Evolutionary conservation across 2,329 filamentous ascomycete species (phyloP).

Genomic region (Phialophora tarda): DNA sequence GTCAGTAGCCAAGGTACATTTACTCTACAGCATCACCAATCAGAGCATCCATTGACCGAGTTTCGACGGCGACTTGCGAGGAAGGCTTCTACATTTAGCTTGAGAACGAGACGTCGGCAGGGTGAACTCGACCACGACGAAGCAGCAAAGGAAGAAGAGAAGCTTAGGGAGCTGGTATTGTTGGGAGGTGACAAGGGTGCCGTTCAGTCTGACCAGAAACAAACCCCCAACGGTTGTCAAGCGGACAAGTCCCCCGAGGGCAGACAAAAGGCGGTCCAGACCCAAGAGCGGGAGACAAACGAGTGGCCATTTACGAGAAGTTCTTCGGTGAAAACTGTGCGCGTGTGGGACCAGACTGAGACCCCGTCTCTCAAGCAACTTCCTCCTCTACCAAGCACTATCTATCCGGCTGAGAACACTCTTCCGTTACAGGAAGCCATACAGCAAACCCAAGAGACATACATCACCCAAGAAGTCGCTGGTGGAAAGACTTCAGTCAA

Average conservation of each 20-base stretch:
- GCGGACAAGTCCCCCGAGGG: neutral
- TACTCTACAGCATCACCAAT: conserved; percentile 10
- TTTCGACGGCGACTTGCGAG: conserved; percentile 36
- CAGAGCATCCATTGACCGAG: conserved; percentile 24
- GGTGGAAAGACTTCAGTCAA: conserved; percentile 24
- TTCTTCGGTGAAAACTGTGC: conserved; percentile 14
- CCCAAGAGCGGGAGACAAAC: neutral
- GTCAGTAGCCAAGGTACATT: neutral
- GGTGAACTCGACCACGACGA: conserved; percentile 20
- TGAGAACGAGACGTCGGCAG: conserved; percentile 29
- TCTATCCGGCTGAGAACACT: neutral
- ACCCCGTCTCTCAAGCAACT: conserved; percentile 4
- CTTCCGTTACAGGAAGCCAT: conserved; percentile 13
- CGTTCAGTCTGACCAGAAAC: neutral
- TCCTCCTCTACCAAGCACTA: neutral
- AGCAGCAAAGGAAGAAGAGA: conserved; percentile 18
- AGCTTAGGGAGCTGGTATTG: conserved; percentile 7
- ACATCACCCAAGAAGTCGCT: conserved; percentile 19
- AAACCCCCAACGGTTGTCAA: neutral
- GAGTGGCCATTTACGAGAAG: conserved; percentile 12
- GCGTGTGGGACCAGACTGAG: conserved; percentile 2
- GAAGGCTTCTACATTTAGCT: conserved; percentile 37
- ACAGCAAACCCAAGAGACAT: conserved; percentile 21
- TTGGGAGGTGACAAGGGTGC: neutral
- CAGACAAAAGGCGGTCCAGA: conserved; percentile 1